Percentiles rank a stretch among this genome's conserved stretches.
These are phyloP conservation scores for Oropetium thomaeum DNA, from an alignment of 176 grass and related monocot species.

Conservation along the genomic window DNA sequence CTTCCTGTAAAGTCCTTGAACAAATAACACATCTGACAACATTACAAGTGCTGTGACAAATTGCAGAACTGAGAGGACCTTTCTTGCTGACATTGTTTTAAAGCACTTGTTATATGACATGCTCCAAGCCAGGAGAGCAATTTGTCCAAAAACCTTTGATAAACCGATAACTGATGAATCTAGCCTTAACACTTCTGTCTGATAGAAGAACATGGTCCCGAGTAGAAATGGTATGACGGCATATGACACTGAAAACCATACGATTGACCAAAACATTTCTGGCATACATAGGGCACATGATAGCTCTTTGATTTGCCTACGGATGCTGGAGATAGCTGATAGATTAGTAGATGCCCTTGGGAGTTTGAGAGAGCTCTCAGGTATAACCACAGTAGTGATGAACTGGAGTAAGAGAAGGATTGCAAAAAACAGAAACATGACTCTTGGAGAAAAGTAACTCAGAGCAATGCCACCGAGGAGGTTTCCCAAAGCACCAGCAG, in stretches of 20 bases:
- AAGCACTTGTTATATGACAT: slow-evolving; percentile 81
- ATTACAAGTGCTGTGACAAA: slow-evolving; percentile 56
- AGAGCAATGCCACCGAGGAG: slow-evolving; percentile 84
- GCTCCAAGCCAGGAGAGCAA: slow-evolving; percentile 75
- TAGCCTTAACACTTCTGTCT: slow-evolving; percentile 77
- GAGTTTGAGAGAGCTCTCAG: slow-evolving; percentile 81
- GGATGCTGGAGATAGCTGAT: slow-evolving; percentile 50
- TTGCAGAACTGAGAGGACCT: slow-evolving; percentile 70
- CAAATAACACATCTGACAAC: slow-evolving; percentile 78
- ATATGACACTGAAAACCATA: slow-evolving; percentile 84
- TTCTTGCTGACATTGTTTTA: slow-evolving; percentile 57
- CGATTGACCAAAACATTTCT: slow-evolving; percentile 59
- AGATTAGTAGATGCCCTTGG: slow-evolving; percentile 47
- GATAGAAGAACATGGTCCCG: slow-evolving; percentile 97
- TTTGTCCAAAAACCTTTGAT: slow-evolving; percentile 88
- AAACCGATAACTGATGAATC: slow-evolving; percentile 84
- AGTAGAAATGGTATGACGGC: slow-evolving; percentile 68
- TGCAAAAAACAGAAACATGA: slow-evolving; percentile 75
- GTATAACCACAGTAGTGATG: slow-evolving; percentile 53
- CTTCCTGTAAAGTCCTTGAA: slow-evolving; percentile 66
- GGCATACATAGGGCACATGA: slow-evolving; percentile 51
- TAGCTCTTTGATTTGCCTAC: slow-evolving; percentile 75
- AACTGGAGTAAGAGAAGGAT: slow-evolving; percentile 76
- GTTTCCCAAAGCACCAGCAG: slow-evolving; percentile 84
- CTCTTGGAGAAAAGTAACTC: slow-evolving; percentile 59